Evolutionary conservation across 495 filamentous ascomycete species (phyloP).

Genomic region (Astrocystis sublimbata): DNA sequence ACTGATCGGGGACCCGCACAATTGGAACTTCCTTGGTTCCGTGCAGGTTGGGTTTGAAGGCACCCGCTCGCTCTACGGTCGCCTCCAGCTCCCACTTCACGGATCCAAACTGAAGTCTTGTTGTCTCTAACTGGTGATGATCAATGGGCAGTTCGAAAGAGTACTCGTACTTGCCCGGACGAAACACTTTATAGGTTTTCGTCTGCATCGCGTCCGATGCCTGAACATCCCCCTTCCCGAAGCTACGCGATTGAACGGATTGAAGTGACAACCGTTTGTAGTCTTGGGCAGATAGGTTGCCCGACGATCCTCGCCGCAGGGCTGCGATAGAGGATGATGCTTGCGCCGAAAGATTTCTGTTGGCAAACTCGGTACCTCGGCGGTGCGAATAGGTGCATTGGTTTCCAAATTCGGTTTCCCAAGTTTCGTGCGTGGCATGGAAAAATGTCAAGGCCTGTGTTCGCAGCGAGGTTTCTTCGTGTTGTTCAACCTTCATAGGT

Average conservation of each 20-base stretch:
- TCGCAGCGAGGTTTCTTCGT: slow-evolving; percentile 76
- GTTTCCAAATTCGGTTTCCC: slow-evolving; percentile 62
- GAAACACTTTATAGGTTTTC: slow-evolving; percentile 87
- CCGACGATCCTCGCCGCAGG: slow-evolving; percentile 24
- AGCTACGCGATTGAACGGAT: slow-evolving; percentile 80
- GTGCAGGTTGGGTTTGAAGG: slow-evolving; percentile 87
- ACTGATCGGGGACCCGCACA: slow-evolving; percentile 85
- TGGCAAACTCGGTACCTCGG: slow-evolving; percentile 17
- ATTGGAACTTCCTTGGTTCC: slow-evolving; percentile 83
- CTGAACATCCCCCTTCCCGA: slow-evolving; percentile 74
- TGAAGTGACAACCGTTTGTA: slow-evolving; percentile 71
- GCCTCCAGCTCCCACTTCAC: slow-evolving; percentile 91
- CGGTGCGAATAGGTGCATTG: slow-evolving; percentile 51
- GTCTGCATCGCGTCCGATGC: slow-evolving; percentile 65
- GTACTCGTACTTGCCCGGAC: slow-evolving; percentile 90
- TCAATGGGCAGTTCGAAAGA: slow-evolving; percentile 94
- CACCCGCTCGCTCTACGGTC: slow-evolving; percentile 82
- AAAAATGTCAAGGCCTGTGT: slow-evolving; percentile 81
- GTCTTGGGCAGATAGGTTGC: slow-evolving; percentile 48
- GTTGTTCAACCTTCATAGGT: slow-evolving; percentile 78
- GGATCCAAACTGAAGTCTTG: slow-evolving; percentile 82
- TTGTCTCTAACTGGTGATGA: slow-evolving; percentile 87
- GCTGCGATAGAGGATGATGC: slow-evolving; percentile 30
- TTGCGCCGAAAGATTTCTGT: slow-evolving; percentile 4
- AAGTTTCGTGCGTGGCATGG: slow-evolving; percentile 64